Percentiles rank a stretch among this genome's conserved stretches.
Evolutionary conservation across 2,329 filamentous ascomycete species (phyloP).

Genomic region (Lizonia empirigonia): DNA sequence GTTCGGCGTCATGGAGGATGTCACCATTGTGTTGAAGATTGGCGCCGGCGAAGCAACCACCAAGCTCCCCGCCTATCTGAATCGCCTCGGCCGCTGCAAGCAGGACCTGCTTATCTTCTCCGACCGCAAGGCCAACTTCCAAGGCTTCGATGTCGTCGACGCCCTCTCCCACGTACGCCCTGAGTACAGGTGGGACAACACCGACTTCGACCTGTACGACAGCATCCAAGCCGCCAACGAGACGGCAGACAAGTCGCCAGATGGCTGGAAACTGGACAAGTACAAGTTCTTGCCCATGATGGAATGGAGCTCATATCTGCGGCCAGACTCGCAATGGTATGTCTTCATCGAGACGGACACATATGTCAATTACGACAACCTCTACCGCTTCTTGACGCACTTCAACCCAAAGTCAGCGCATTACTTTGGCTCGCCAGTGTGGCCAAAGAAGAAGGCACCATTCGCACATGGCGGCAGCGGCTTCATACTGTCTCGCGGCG

Average conservation of each 20-base stretch:
- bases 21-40: constrained; percentile 63
- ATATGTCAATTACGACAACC: constrained; percentile 47
- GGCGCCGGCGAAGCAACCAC: constrained; percentile 62
- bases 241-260: constrained; percentile 52
- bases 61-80: constrained; percentile 62
- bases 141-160: constrained; percentile 56
- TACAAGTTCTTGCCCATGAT: constrained; percentile 65
- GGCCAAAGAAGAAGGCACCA: constrained; percentile 39
- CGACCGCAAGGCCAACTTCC: constrained; percentile 60
- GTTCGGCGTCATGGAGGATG: constrained; percentile 48
- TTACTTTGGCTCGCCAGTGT: constrained; percentile 51
- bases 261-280: constrained; percentile 62
- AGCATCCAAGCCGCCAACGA: constrained; percentile 49
- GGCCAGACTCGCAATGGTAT: constrained; percentile 43
- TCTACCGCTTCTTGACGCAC: constrained; percentile 48
- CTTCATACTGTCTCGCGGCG: constrained; percentile 53
- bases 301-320: constrained; percentile 53
- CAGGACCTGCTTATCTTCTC: constrained; percentile 64
- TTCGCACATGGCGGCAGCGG: constrained; percentile 54
- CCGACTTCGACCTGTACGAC: constrained; percentile 60
- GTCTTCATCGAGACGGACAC: constrained; percentile 48
- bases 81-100: constrained; percentile 61
- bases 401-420: constrained; percentile 46
- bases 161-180: constrained; percentile 53
- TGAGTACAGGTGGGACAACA: constrained; percentile 49